phyloP scores from a whole-genome alignment of 306 rosid genomes.

The Begonia peltatifolia region DNA sequence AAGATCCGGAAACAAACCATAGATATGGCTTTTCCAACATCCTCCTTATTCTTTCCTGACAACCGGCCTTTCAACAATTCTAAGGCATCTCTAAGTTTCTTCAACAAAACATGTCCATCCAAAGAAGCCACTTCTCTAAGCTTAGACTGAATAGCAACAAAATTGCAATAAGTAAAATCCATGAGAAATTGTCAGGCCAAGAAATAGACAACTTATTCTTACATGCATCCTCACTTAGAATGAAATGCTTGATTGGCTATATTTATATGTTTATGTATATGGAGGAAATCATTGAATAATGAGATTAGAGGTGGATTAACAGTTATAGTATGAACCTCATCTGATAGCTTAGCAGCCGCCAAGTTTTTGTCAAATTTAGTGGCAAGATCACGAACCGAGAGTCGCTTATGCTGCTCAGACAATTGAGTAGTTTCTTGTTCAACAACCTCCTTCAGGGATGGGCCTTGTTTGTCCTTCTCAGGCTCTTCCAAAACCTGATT shows the following conservation, averaged over 20 bases:
- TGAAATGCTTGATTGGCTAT: no score
- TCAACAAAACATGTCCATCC: constrained; percentile 96
- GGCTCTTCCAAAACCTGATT: constrained; percentile 72
- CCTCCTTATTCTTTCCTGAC: constrained; percentile 77
- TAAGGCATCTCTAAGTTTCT: constrained; percentile 90
- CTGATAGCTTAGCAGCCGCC: constrained; percentile 78
- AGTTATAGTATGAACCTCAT: constrained; percentile 36
- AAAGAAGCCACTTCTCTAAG: constrained; percentile 79
- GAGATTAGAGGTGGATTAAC: no score
- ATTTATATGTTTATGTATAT: no score
- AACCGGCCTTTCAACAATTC: constrained; percentile 65
- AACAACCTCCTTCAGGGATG: constrained; percentile 63
- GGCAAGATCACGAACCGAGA: constrained; percentile 97
- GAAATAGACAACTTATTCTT: no score
- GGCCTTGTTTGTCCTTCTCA: constrained; percentile 49
- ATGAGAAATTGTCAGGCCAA: no score
- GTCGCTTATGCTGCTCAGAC: constrained; percentile 78
- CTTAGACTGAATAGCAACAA: constrained; percentile 54
- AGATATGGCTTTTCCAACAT: constrained; percentile 88
- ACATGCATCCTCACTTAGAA: no score
- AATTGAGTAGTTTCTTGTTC: constrained; percentile 62
- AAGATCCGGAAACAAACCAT: constrained; percentile 43
- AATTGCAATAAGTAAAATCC: neutral
- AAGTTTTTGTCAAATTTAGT: constrained; percentile 91
- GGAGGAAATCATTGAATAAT: no score